phyloP scores from a whole-genome alignment of 129 eudicot genomes.

The Pulicaria dysenterica region DNA sequence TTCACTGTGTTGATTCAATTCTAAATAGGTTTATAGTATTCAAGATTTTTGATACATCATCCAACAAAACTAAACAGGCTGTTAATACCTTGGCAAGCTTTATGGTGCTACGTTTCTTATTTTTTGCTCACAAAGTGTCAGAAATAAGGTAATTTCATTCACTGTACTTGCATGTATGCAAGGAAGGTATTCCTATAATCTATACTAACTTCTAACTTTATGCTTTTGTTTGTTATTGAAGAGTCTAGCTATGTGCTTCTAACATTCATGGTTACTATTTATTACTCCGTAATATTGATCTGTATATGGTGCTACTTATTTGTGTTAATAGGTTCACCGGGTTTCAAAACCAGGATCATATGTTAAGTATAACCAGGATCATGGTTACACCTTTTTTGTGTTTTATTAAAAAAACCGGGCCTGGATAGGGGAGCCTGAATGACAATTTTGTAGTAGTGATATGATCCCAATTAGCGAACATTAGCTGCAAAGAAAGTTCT shows the following conservation, averaged over 20 bases:
- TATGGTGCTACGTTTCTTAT: constrained; percentile 60
- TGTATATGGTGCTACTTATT: constrained; percentile 1
- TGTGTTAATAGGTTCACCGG: constrained; percentile 73
- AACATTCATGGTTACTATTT: constrained; percentile 14
- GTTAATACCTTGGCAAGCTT: constrained; percentile 1
- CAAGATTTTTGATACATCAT: background rate
- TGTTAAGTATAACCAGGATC: no score
- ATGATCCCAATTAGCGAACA: no score
- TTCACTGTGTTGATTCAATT: constrained; percentile 1
- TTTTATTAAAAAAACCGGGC: no score
- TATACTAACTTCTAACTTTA: background rate
- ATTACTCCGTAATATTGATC: constrained; percentile 18
- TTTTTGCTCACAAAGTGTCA: constrained; percentile 94
- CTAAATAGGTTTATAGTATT: background rate
- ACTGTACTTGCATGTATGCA: background rate
- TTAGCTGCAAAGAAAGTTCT: no score
- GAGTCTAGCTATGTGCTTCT: constrained; percentile 12
- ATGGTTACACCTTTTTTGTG: no score
- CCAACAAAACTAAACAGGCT: background rate
- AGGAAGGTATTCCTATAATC: constrained; percentile 1
- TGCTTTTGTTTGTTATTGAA: background rate
- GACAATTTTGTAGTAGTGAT: no score
- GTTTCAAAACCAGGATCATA: constrained; percentile 52
- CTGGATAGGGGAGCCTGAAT: no score
- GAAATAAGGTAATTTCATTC: constrained; percentile 76